Conservation (phyloP, 2,329 filamentous ascomycete species). For the Aquanectria penicillioides region DNA sequence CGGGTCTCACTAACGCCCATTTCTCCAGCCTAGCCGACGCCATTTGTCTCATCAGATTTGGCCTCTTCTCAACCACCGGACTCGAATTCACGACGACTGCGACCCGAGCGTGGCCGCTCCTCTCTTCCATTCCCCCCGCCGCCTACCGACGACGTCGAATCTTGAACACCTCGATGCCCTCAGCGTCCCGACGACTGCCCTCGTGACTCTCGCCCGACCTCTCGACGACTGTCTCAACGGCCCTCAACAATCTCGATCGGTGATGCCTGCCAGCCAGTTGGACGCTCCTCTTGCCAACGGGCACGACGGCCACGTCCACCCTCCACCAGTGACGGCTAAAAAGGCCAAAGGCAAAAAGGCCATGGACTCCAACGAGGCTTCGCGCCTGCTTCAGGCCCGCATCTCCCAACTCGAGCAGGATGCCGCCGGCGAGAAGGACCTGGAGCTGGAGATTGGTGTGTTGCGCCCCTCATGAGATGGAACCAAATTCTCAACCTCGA, state of each 20-base stretch:
- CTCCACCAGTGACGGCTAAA: constrained; percentile 65
- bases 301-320: constrained; percentile 51
- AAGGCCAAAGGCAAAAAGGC: constrained; percentile 88
- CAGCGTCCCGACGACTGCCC: constrained; percentile 28
- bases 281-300: constrained; percentile 56
- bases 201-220: constrained; percentile 35
- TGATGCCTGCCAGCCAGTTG: constrained; percentile 53
- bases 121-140: constrained; percentile 21
- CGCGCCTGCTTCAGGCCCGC: constrained; percentile 89
- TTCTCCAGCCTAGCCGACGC: constrained; percentile 26
- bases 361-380: constrained; percentile 86
- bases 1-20: constrained; percentile 33
- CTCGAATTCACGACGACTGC: constrained; percentile 13
- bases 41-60: constrained; percentile 21
- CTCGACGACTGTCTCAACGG: constrained; percentile 27
- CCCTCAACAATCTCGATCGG: constrained; percentile 33
- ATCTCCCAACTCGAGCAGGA: constrained; percentile 96
- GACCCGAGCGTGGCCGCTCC: constrained; percentile 22
- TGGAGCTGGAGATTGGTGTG: constrained; percentile 94
- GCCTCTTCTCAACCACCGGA: constrained; percentile 16
- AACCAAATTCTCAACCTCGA: constrained; percentile 19
- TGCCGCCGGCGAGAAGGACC: constrained; percentile 91
- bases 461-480: constrained; percentile 31
- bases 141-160: constrained; percentile 25
- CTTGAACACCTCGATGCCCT: constrained; percentile 35